Conservation (phyloP, 371 early-diverging fungal species). For the Lichtheimia ramosa region DNA sequence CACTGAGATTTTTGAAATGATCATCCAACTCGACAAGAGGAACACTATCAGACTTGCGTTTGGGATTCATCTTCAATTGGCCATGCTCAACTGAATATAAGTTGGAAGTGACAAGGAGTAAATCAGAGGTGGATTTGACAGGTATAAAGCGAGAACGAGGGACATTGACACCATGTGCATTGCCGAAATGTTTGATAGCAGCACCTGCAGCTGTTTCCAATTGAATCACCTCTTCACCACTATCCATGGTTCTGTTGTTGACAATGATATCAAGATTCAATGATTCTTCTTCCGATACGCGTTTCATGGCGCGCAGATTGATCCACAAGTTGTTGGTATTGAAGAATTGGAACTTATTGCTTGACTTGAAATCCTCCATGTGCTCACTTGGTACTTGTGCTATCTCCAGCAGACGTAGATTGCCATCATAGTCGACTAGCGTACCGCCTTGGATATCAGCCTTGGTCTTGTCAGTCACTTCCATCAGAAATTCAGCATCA, state of each 20-base stretch:
- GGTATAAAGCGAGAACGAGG: conserved; percentile 98
- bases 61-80: conserved; percentile 87
- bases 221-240: conserved; percentile 96
- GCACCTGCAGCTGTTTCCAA: conserved; percentile 99
- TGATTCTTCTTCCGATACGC: conserved; percentile 79
- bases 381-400: conserved; percentile 98
- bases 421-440: conserved; percentile 96
- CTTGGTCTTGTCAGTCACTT: conserved; percentile 99
- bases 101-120: conserved; percentile 97
- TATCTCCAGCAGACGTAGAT: conserved; percentile 96
- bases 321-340: conserved; percentile 99
- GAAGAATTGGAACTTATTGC: conserved; percentile 99
- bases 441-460: conserved; percentile 99
- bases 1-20: conserved; percentile 95
- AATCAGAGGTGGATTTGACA: conserved; percentile 98
- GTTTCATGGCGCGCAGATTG: conserved; percentile 93
- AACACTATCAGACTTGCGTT: conserved; percentile 87
- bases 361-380: conserved; percentile 98
- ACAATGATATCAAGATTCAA: conserved; percentile 97
- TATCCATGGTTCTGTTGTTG: conserved; percentile 87
- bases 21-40: conserved; percentile 98
- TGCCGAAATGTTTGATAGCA: conserved; percentile 98
- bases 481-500: conserved; percentile 98
- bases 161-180: conserved; percentile 97
- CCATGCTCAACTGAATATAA: conserved; percentile 95